Evolutionary conservation across 306 rosid genomes (phyloP).

Genomic region (Prunus padus): DNA sequence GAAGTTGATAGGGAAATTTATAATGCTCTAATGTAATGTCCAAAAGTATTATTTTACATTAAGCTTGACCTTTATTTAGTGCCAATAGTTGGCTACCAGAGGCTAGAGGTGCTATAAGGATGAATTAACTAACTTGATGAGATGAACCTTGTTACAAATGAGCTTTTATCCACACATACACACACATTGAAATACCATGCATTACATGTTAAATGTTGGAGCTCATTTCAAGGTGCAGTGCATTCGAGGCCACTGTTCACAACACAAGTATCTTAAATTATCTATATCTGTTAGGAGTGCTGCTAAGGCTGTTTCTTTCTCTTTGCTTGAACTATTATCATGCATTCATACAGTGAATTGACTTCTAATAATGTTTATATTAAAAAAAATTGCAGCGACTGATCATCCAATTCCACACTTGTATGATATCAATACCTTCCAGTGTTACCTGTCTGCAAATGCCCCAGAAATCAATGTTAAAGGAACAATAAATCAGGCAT

Average conservation of each 20-base stretch:
- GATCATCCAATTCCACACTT: slow-evolving; percentile 90
- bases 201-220: no score
- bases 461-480: slow-evolving; percentile 57
- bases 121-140: no score
- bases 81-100: neutral
- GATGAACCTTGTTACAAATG: no score
- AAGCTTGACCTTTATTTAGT: neutral
- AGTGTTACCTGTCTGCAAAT: slow-evolving; percentile 74
- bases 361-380: slow-evolving; percentile 1
- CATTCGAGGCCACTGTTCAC: no score
- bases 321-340: neutral
- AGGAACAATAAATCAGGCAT: slow-evolving; percentile 92
- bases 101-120: no score
- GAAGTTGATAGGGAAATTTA: neutral
- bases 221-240: no score
- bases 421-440: slow-evolving; percentile 83
- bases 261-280: no score
- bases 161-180: no score
- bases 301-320: no score
- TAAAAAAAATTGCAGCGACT: slow-evolving; percentile 54
- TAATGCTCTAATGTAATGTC: neutral
- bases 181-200: no score
- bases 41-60: neutral
- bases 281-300: no score
- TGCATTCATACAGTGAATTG: slow-evolving; percentile 3